Conservation (phyloP, 2,329 filamentous ascomycete genomes). For the Colletotrichum orchidophilum region DNA sequence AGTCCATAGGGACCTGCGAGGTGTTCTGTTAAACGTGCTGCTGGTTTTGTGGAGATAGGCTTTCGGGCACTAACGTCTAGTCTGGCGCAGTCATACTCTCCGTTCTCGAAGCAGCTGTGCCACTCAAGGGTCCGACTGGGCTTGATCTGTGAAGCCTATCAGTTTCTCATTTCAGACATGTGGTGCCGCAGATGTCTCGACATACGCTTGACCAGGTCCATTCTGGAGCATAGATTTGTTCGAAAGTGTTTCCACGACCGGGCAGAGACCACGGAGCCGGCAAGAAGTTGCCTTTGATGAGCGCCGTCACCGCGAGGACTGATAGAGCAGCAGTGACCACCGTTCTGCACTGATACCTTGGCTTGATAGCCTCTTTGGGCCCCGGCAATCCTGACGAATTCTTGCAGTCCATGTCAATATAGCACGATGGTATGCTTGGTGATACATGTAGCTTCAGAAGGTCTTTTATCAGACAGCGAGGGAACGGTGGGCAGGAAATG, state of each 20-base stretch:
- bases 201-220: slow-evolving; percentile 29
- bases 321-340: slow-evolving; percentile 8
- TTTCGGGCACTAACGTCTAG: slow-evolving; percentile 40
- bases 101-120: slow-evolving; percentile 43
- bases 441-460: not conserved
- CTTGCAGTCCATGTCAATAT: slow-evolving; percentile 11
- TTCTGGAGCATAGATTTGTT: not conserved
- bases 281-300: slow-evolving; percentile 14
- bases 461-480: not conserved
- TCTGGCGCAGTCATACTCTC: slow-evolving; percentile 44
- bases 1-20: slow-evolving; percentile 51
- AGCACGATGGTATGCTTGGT: not conserved
- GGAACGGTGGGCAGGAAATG: not conserved
- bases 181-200: not conserved
- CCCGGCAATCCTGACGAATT: not conserved
- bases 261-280: not conserved
- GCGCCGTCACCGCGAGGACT: slow-evolving; percentile 11
- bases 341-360: not conserved
- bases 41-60: not conserved
- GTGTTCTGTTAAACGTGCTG: slow-evolving; percentile 4
- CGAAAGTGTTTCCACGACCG: not conserved
- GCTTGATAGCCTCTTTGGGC: not conserved
- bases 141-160: slow-evolving; percentile 46
- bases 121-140: slow-evolving; percentile 42
- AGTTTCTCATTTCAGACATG: not conserved